phyloP scores from a whole-genome alignment of 805 yeast genomes.

The Brettanomyces nanus region DNA sequence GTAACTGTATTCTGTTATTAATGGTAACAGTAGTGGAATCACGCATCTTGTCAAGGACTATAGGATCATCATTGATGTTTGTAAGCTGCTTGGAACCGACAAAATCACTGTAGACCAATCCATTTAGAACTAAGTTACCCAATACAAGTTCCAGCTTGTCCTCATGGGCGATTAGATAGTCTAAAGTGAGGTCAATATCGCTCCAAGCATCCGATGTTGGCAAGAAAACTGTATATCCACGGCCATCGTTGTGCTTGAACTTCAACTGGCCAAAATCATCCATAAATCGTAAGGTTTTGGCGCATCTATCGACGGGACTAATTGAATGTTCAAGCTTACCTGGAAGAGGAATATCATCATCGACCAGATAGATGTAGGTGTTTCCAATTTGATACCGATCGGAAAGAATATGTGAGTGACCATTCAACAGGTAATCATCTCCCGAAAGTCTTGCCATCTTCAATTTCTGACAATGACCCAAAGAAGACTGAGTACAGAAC shows the following conservation, averaged over 20 bases:
- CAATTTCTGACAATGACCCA: slow-evolving; percentile 61
- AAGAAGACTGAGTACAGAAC: slow-evolving; percentile 39
- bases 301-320: slow-evolving; percentile 54
- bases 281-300: slow-evolving; percentile 55
- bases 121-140: slow-evolving; percentile 52
- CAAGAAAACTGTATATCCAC: slow-evolving; percentile 68
- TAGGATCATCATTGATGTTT: slow-evolving; percentile 9
- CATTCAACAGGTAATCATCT: slow-evolving; percentile 39
- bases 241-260: slow-evolving; percentile 35
- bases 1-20: slow-evolving; percentile 18
- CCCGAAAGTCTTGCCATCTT: slow-evolving; percentile 32
- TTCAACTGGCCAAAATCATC: slow-evolving; percentile 43
- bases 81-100: slow-evolving; percentile 20
- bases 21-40: slow-evolving; percentile 6
- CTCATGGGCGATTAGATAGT: slow-evolving; percentile 46
- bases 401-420: slow-evolving; percentile 38
- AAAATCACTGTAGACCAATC: slow-evolving; percentile 59
- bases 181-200: slow-evolving; percentile 46
- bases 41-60: slow-evolving; percentile 4
- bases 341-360: slow-evolving; percentile 58
- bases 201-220: slow-evolving; percentile 78
- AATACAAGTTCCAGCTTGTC: slow-evolving; percentile 44
- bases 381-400: slow-evolving; percentile 47
- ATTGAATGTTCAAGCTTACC: slow-evolving; percentile 54
- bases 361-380: slow-evolving; percentile 57